phyloP scores from a whole-genome alignment of 1,139 yeast species.

The Sugiyamaella xylanicola region DNA sequence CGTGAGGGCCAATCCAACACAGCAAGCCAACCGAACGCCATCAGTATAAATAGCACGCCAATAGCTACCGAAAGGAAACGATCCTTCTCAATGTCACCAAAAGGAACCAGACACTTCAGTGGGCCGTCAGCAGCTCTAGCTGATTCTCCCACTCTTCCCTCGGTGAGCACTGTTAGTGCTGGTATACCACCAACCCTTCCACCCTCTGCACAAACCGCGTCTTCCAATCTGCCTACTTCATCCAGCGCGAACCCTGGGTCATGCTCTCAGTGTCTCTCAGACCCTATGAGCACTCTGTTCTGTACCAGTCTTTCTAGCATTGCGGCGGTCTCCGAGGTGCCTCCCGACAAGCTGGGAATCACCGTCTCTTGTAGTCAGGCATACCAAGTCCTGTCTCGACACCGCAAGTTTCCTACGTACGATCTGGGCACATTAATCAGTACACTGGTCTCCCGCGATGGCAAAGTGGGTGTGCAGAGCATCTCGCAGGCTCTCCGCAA shows the following conservation, averaged over 20 bases:
- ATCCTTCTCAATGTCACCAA: background rate
- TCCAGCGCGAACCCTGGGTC: constrained; percentile 56
- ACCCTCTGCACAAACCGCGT: too few relatives aligned
- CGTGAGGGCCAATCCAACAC: constrained; percentile 3
- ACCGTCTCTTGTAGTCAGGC: constrained; percentile 84
- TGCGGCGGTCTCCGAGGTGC: background rate
- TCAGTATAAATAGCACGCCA: background rate
- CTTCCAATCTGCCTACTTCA: background rate
- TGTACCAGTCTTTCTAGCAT: constrained; percentile 65
- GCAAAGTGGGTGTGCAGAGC: constrained; percentile 75
- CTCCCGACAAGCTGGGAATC: constrained; percentile 30
- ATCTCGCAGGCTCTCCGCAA: constrained; percentile 72
- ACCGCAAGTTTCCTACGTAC: constrained; percentile 65
- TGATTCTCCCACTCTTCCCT: too few relatives aligned
- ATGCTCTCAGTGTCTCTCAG: constrained; percentile 72
- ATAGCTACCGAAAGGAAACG: background rate
- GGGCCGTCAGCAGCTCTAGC: too few relatives aligned
- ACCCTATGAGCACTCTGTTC: constrained; percentile 80
- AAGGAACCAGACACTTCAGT: constrained; percentile 1
- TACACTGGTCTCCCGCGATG: constrained; percentile 69
- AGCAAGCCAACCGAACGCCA: background rate
- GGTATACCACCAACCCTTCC: too few relatives aligned
- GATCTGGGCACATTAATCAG: constrained; percentile 71
- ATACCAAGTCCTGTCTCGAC: constrained; percentile 74
- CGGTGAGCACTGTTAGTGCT: constrained; percentile 42